These are phyloP conservation scores for Lunasporangiospora selenospora DNA, from an alignment of 192 early-diverging fungal species.

Conservation along the genomic window DNA sequence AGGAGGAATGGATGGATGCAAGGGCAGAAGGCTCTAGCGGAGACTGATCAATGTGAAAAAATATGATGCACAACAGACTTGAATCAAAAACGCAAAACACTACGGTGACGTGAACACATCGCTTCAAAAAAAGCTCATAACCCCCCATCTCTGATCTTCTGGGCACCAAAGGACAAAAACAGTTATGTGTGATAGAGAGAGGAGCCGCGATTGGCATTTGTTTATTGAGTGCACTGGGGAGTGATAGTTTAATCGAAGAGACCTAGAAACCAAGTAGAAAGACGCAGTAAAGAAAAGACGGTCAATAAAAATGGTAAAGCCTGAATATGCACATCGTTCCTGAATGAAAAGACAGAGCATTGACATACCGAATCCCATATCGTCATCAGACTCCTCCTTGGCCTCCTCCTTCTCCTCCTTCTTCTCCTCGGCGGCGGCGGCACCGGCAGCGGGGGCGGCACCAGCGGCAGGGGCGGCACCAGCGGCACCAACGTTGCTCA, in stretches of 20 bases:
- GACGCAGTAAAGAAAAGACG: background rate
- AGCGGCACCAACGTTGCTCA: constrained; percentile 88
- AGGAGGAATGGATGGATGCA: no score
- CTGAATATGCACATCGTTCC: background rate
- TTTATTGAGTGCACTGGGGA: constrained; percentile 32
- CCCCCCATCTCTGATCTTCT: no score
- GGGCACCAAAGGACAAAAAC: no score
- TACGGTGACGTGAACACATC: no score
- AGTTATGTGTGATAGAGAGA: background rate
- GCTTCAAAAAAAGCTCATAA: no score
- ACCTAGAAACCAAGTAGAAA: constrained; percentile 1
- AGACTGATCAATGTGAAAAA: no score
- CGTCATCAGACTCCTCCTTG: constrained; percentile 84
- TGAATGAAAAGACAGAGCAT: background rate
- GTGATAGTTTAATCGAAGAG: constrained; percentile 48
- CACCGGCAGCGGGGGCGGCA: constrained; percentile 49
- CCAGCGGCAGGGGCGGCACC: constrained; percentile 57
- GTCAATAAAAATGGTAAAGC: background rate
- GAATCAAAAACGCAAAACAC: no score
- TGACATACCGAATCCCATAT: constrained; percentile 86
- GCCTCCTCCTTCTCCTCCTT: constrained; percentile 65
- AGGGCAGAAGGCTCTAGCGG: no score
- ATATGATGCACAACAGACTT: no score
- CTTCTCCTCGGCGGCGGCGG: constrained; percentile 50
- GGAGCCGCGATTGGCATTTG: constrained; percentile 1